Percentiles rank a stretch among this genome's conserved stretches.
Conservation (phyloP, 2,329 filamentous ascomycete genomes). For the Beauveria caledonica region DNA sequence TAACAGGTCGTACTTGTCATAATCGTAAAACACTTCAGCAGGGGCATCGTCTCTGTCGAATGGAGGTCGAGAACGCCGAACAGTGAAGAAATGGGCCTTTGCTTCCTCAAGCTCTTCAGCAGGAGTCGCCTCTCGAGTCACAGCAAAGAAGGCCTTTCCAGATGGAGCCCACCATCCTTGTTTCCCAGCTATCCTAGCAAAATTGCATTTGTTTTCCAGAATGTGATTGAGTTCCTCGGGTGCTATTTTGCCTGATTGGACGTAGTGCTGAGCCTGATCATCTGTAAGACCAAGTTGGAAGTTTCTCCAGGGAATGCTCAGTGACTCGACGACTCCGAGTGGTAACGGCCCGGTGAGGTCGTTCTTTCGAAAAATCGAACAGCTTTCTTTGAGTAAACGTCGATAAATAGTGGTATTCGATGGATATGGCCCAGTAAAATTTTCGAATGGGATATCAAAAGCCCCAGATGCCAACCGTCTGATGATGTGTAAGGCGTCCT, state of each 20-base stretch:
- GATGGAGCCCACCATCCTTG: slow-evolving; percentile 6
- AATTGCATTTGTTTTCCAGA: neutral
- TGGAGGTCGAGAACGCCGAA: neutral
- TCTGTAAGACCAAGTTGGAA: slow-evolving; percentile 4
- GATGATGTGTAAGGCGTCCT: neutral
- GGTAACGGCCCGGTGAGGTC: slow-evolving; percentile 7
- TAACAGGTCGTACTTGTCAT: slow-evolving; percentile 5
- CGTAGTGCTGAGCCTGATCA: neutral
- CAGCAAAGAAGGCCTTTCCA: neutral
- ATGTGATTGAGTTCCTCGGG: neutral
- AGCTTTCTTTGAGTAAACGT: slow-evolving; percentile 1
- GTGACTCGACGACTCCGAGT: slow-evolving; percentile 2
- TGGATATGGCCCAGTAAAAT: slow-evolving; percentile 2
- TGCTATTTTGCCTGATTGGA: neutral
- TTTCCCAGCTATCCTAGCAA: neutral
- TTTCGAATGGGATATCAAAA: slow-evolving; percentile 10
- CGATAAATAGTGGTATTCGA: neutral
- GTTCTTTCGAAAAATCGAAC: neutral
- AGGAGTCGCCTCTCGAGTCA: neutral
- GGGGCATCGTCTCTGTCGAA: neutral
- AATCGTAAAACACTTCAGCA: slow-evolving; percentile 1
- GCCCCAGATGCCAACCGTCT: neutral
- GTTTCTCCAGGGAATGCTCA: slow-evolving; percentile 5
- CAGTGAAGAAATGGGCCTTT: neutral
- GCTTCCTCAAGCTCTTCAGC: slow-evolving; percentile 1